Conservation (phyloP, 306 rosid species). For the Luffa acutangula region DNA sequence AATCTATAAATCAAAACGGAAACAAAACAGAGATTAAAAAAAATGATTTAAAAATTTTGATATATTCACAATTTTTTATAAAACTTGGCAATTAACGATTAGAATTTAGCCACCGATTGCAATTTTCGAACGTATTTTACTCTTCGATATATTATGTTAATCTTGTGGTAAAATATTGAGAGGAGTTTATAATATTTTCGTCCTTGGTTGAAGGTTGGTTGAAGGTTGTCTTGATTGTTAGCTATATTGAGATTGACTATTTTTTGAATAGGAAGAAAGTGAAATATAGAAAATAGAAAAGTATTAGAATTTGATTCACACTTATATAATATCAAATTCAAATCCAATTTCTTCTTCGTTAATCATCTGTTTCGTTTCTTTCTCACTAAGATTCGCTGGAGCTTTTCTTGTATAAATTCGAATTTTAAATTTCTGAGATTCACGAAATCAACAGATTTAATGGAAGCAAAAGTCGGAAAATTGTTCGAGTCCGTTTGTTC, state of each 20-base stretch:
- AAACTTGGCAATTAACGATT: no score
- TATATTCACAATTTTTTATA: no score
- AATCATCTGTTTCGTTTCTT: background rate
- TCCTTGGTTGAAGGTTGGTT: no score
- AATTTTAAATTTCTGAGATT: background rate
- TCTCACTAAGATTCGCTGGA: background rate
- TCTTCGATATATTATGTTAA: no score
- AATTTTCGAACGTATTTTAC: no score
- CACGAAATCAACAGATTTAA: background rate
- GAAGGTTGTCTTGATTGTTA: background rate
- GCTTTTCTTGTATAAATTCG: background rate
- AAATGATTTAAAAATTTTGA: no score
- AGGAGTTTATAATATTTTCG: no score
- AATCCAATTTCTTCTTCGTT: background rate
- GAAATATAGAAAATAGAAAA: background rate
- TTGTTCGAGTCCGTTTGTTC: constrained; percentile 59
- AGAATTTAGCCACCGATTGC: no score
- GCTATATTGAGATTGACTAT: background rate
- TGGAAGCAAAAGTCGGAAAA: constrained; percentile 56
- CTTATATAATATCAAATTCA: background rate
- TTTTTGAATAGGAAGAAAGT: background rate
- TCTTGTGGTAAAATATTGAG: no score
- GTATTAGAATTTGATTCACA: background rate
- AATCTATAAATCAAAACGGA: no score
- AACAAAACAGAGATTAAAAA: no score